Percentiles rank a stretch among this genome's conserved stretches.
Conservation (phyloP, 2,329 filamentous ascomycete genomes). For the Pseudogymnoascus sp. region DNA sequence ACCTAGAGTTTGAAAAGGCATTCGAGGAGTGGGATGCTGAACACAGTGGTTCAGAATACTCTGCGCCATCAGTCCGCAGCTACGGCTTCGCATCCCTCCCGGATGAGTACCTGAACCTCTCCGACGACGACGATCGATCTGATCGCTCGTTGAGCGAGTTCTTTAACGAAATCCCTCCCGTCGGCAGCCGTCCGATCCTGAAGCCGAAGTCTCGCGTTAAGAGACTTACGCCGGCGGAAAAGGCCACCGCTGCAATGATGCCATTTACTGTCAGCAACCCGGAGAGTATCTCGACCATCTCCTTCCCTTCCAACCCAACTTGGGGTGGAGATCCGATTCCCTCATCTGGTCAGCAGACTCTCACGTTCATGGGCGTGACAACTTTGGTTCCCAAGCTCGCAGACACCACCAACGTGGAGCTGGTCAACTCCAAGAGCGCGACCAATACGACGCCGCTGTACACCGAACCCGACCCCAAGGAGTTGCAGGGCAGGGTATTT, state of each 20-base stretch:
- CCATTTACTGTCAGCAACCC: conserved; percentile 5
- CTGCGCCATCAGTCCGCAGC: neutral
- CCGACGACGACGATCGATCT: neutral
- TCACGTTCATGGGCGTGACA: neutral
- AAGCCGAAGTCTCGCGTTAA: neutral
- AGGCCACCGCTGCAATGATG: conserved; percentile 1
- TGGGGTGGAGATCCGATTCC: neutral
- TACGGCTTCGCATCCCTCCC: neutral
- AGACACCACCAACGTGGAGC: neutral
- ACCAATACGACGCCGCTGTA: neutral
- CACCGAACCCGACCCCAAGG: neutral
- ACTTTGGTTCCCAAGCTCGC: neutral
- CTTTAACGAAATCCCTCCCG: neutral
- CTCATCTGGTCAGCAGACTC: neutral
- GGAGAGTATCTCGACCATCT: neutral
- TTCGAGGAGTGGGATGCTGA: neutral
- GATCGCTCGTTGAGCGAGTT: neutral
- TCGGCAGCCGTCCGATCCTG: neutral
- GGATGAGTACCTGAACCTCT: neutral
- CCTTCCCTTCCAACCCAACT: neutral
- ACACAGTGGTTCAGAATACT: neutral
- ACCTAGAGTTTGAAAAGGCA: neutral
- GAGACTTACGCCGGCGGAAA: neutral
- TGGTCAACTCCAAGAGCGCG: neutral
- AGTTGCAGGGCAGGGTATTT: neutral